phyloP scores from a whole-genome alignment of 2,329 filamentous ascomycete genomes.

The Rhynchosporium agropyri region DNA sequence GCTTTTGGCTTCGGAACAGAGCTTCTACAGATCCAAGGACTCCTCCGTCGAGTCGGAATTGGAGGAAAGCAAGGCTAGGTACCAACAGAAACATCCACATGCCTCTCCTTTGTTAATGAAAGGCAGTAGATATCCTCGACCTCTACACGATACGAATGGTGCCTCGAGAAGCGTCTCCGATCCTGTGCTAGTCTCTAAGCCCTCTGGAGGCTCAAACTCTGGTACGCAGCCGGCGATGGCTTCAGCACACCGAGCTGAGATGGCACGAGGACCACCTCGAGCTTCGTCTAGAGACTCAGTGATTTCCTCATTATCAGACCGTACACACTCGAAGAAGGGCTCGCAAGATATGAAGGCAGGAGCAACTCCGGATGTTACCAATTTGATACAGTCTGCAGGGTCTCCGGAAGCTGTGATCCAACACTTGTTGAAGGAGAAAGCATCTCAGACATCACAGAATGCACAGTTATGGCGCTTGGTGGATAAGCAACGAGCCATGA shows the following conservation, averaged over 20 bases:
- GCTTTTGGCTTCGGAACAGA: conserved; percentile 42
- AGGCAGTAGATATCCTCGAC: conserved; percentile 32
- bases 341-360: conserved; percentile 54
- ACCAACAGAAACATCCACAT: conserved; percentile 18
- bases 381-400: conserved; percentile 80
- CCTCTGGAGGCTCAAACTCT: conserved; percentile 31
- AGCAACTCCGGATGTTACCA: conserved; percentile 73
- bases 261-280: conserved; percentile 54
- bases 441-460: conserved; percentile 86
- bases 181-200: conserved; percentile 35
- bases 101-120: conserved; percentile 7
- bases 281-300: conserved; percentile 92
- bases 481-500: conserved; percentile 94
- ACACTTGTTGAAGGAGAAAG: conserved; percentile 88
- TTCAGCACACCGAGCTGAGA: conserved; percentile 38
- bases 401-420: conserved; percentile 88
- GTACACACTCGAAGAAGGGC: conserved; percentile 59
- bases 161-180: conserved; percentile 42
- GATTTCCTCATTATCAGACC: conserved; percentile 74
- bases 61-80: conserved; percentile 33
- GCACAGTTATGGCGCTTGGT: conserved; percentile 92
- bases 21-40: conserved; percentile 39
- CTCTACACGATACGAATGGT: conserved; percentile 39
- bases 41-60: conserved; percentile 31
- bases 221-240: conserved; percentile 37